Conservation (phyloP, 805 yeast genomes). For the Debaryomyces tyrocola region DNA sequence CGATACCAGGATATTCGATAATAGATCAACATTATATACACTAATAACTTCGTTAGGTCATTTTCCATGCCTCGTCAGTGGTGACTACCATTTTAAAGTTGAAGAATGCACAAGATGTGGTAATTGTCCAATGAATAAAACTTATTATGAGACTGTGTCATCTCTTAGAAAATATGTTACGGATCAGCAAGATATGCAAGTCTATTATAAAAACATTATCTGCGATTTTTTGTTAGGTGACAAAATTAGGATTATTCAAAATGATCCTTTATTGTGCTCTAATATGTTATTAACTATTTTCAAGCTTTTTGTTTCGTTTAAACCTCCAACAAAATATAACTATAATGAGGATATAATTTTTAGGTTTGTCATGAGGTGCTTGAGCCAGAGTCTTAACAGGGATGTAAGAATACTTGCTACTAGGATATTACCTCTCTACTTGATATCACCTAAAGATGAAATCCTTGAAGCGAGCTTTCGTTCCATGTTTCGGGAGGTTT, state of each 20-base stretch:
- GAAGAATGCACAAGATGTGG: constrained; percentile 42
- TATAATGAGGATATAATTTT: constrained; percentile 27
- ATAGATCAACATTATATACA: constrained; percentile 18
- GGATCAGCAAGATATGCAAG: constrained; percentile 20
- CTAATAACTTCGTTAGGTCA: constrained; percentile 41
- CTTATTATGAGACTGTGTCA: constrained; percentile 22
- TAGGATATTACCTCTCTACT: constrained; percentile 53
- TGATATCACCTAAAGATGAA: constrained; percentile 38
- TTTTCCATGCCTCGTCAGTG: constrained; percentile 42
- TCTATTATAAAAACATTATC: constrained; percentile 24
- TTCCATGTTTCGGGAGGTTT: constrained; percentile 41
- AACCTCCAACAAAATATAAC: constrained; percentile 39
- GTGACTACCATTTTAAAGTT: constrained; percentile 31
- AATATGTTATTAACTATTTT: constrained; percentile 49
- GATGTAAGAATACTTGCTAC: constrained; percentile 56
- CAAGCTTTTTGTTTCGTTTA: constrained; percentile 52
- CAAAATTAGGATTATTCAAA: constrained; percentile 7
- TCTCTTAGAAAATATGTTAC: constrained; percentile 19
- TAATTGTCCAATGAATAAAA: constrained; percentile 19
- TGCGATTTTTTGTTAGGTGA: constrained; percentile 15
- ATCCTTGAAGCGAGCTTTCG: constrained; percentile 43
- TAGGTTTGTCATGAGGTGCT: constrained; percentile 39
- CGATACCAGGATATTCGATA: constrained; percentile 4
- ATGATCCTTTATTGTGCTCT: constrained; percentile 28
- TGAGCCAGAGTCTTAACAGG: constrained; percentile 44